Conservation (phyloP, 2,329 filamentous ascomycete genomes). For the Curvularia spicifera region DNA sequence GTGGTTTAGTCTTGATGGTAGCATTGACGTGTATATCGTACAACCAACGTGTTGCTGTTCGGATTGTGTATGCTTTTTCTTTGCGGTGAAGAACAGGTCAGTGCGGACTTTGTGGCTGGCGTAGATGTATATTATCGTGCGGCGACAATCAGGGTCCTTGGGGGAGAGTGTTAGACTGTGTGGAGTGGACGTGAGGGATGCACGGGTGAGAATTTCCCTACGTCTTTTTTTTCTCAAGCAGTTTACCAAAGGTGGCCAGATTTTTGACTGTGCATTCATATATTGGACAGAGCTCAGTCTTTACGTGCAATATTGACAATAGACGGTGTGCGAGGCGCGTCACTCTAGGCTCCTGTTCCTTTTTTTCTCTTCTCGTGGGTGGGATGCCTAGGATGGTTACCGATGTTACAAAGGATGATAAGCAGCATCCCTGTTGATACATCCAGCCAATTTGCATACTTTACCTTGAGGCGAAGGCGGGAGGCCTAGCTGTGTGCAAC, state of each 20-base stretch:
- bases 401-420: neutral
- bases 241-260: neutral
- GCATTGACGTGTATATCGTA: too few relatives aligned
- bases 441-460: neutral
- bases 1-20: too few relatives aligned
- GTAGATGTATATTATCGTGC: too few relatives aligned
- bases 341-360: neutral
- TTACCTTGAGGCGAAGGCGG: neutral
- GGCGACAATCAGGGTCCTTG: too few relatives aligned
- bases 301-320: neutral
- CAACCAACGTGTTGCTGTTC: too few relatives aligned
- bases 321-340: neutral
- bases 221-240: neutral
- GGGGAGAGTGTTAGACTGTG: too few relatives aligned
- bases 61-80: too few relatives aligned
- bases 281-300: neutral
- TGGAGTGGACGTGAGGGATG: too few relatives aligned
- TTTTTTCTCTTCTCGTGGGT: neutral
- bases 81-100: too few relatives aligned
- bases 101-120: too few relatives aligned
- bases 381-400: neutral
- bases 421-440: neutral
- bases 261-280: neutral
- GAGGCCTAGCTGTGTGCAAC: neutral
- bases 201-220: neutral